A percentile compares a stretch with the other conserved stretches of the same genome.
Evolutionary conservation across 73 alveolate species (phyloP).

Genomic region (Uronychia setigera): DNA sequence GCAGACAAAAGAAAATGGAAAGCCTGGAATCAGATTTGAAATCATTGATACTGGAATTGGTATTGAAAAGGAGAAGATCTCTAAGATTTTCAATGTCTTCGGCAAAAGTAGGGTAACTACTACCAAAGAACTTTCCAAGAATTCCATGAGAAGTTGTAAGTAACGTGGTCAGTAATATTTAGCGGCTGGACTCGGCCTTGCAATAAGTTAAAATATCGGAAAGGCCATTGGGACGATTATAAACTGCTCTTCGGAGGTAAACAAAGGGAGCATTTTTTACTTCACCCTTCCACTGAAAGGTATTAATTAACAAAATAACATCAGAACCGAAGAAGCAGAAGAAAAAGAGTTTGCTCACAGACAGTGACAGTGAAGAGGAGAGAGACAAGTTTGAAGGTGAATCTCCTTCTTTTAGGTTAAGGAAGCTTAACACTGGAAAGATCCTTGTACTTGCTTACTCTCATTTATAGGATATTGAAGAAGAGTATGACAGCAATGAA

Average conservation of each 20-base stretch:
- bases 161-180: background rate
- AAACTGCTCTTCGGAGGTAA: background rate
- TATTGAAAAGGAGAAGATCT: background rate
- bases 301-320: background rate
- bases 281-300: background rate
- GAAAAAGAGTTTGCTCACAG: too few relatives aligned
- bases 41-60: background rate
- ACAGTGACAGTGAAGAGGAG: background rate
- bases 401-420: too few relatives aligned
- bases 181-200: slow-evolving; percentile 6
- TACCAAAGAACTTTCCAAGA: background rate
- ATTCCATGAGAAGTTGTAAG: background rate
- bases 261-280: background rate
- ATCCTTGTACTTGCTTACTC: too few relatives aligned
- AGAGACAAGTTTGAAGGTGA: too few relatives aligned
- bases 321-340: background rate
- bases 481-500: background rate
- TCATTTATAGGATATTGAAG: background rate
- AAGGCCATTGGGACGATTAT: background rate
- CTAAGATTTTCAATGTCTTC: background rate
- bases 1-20: background rate
- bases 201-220: background rate
- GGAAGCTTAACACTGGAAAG: background rate
- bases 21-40: background rate
- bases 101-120: background rate